A percentile compares a stretch with the other conserved stretches of the same genome.
Conservation (phyloP, 1,284 basidiomycete genomes). For the Pholiota adiposa region DNA sequence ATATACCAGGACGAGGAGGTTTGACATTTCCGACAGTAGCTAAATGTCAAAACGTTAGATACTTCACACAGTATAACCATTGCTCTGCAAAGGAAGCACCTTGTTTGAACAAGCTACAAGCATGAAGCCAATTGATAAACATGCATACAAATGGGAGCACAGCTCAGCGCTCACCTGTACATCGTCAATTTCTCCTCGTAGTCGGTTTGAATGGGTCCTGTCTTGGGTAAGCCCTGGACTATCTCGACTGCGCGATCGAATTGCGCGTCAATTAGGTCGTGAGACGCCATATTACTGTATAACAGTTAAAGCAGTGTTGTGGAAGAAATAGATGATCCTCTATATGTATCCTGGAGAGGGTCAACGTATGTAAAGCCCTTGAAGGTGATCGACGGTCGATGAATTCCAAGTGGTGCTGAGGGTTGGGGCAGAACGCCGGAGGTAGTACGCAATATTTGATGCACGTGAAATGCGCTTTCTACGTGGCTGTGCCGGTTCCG, state of each 20-base stretch:
- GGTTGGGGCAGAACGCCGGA: background rate
- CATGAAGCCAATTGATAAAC: background rate
- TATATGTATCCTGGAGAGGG: background rate
- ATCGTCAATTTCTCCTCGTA: constrained; percentile 97
- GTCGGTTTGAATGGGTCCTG: constrained; percentile 93
- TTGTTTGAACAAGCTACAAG: constrained; percentile 85
- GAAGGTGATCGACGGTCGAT: background rate
- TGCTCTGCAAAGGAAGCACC: constrained; percentile 49
- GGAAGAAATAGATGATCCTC: background rate
- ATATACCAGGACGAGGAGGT: constrained; percentile 81
- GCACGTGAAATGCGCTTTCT: background rate
- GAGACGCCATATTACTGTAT: constrained; percentile 53
- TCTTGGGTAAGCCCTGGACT: constrained; percentile 90
- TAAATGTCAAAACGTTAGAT: constrained; percentile 34
- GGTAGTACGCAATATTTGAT: background rate
- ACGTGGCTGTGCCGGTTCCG: background rate
- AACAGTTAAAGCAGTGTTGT: background rate
- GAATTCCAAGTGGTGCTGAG: too few relatives aligned
- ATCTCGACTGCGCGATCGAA: constrained; percentile 96
- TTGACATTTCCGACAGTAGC: constrained; percentile 90
- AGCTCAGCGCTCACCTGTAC: constrained; percentile 68
- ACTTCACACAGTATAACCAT: background rate
- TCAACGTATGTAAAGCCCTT: background rate
- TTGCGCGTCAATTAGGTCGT: constrained; percentile 73
- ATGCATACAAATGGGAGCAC: background rate